phyloP scores from a whole-genome alignment of 352 stramenopile species.

The Bremia lactucae region DNA sequence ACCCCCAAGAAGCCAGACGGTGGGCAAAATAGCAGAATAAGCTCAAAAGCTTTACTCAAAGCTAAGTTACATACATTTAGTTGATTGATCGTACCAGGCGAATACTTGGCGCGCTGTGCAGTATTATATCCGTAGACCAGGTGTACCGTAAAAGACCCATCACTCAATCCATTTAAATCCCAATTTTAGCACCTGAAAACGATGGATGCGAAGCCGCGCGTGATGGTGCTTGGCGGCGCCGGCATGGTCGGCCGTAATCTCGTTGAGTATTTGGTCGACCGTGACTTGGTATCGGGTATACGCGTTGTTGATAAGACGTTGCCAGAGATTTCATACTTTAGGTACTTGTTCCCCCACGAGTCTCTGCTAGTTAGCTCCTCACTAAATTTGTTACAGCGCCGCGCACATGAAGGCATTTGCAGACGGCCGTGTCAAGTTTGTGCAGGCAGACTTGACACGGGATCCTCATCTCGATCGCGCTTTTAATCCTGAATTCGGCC shows the following conservation, averaged over 20 bases:
- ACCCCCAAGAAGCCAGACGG: too few relatives aligned
- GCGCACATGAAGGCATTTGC: constrained; percentile 59
- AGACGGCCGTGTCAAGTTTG: constrained; percentile 59
- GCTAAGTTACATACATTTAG: too few relatives aligned
- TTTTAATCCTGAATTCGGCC: constrained; percentile 55
- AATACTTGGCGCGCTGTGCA: too few relatives aligned
- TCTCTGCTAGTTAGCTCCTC: neutral
- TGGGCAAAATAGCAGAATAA: too few relatives aligned
- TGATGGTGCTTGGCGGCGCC: constrained; percentile 75
- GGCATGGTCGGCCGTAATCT: constrained; percentile 86
- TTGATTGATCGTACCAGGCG: too few relatives aligned
- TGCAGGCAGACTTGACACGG: constrained; percentile 74
- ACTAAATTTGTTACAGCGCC: constrained; percentile 15
- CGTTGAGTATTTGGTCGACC: constrained; percentile 66
- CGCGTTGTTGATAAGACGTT: constrained; percentile 82
- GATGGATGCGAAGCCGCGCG: constrained; percentile 42
- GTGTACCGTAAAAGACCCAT: neutral
- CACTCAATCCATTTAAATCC: neutral
- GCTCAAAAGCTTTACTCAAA: too few relatives aligned
- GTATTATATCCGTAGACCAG: too few relatives aligned
- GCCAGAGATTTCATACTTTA: constrained; percentile 84
- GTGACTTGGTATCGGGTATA: constrained; percentile 52
- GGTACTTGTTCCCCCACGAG: constrained; percentile 8
- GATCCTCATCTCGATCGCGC: constrained; percentile 70
- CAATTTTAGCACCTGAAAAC: neutral